phyloP scores from a whole-genome alignment of 2,329 filamentous ascomycete species.

The Colletotrichum noveboracense region DNA sequence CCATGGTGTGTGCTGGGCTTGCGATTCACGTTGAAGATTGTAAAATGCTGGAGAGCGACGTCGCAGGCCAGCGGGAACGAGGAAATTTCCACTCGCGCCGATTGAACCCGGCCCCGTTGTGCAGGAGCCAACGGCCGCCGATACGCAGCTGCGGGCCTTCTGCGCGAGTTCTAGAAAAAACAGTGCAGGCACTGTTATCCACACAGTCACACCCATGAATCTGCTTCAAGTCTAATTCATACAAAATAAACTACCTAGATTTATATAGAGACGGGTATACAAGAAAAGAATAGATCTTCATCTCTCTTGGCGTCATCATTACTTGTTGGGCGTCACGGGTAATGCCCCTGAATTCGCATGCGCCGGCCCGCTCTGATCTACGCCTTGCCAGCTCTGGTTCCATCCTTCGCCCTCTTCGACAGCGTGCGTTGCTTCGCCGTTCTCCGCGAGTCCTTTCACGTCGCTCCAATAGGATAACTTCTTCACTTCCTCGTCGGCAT shows the following conservation, averaged over 20 bases:
- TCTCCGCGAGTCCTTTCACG: constrained; percentile 70
- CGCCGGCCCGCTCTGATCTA: constrained; percentile 58
- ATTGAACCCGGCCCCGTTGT: constrained; percentile 3
- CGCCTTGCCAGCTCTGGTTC: constrained; percentile 52
- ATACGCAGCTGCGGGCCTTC: not conserved
- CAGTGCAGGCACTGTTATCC: not conserved
- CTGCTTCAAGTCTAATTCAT: not conserved
- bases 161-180: not conserved
- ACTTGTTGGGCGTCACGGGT: constrained; percentile 6
- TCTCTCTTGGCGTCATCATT: not conserved
- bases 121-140: not conserved
- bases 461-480: constrained; percentile 90
- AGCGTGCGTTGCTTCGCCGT: constrained; percentile 50
- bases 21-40: not conserved
- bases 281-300: constrained; percentile 11
- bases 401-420: constrained; percentile 48
- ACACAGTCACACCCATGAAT: not conserved
- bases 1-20: constrained; percentile 34
- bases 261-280: constrained; percentile 21
- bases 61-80: not conserved
- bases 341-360: constrained; percentile 32
- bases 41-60: not conserved
- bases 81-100: constrained; percentile 21
- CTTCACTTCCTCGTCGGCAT: constrained; percentile 81
- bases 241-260: not conserved